These are phyloP conservation scores for Myxozyma lipomycoides DNA, from an alignment of 805 yeast species.

Conservation along the genomic window DNA sequence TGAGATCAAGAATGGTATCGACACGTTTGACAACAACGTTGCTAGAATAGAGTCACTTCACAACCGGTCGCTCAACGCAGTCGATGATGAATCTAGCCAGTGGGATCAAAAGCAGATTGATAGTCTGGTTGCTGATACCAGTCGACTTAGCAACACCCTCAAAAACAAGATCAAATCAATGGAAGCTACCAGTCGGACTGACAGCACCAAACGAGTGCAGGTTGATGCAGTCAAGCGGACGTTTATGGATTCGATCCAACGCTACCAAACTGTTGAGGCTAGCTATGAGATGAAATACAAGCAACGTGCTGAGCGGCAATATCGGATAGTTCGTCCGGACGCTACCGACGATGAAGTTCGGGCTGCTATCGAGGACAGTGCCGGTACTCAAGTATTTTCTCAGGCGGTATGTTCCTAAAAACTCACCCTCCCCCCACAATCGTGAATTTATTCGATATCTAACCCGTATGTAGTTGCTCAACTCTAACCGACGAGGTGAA, in stretches of 20 bases:
- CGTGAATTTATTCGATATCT: no score
- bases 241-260: constrained; percentile 81
- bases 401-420: constrained; percentile 51
- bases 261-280: constrained; percentile 80
- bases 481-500: constrained; percentile 86
- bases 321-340: constrained; percentile 12
- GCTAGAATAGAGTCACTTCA: constrained; percentile 68
- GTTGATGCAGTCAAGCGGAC: constrained; percentile 83
- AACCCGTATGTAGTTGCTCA: constrained; percentile 51
- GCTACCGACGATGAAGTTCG: constrained; percentile 12
- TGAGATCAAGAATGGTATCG: constrained; percentile 62
- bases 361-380: constrained; percentile 54
- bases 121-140: constrained; percentile 68
- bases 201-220: constrained; percentile 80
- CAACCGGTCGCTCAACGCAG: constrained; percentile 64
- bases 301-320: constrained; percentile 63
- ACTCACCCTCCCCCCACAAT: background rate
- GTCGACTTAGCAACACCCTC: constrained; percentile 68
- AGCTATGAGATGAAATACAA: constrained; percentile 79
- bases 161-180: constrained; percentile 72
- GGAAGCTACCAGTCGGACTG: constrained; percentile 50
- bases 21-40: constrained; percentile 65
- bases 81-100: constrained; percentile 59
- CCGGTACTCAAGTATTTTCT: constrained; percentile 84
- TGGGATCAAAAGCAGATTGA: constrained; percentile 73